Percentiles rank a stretch among this genome's conserved stretches.
Evolutionary conservation across 257 asterid species (phyloP).

Genomic region (Avicennia marina): DNA sequence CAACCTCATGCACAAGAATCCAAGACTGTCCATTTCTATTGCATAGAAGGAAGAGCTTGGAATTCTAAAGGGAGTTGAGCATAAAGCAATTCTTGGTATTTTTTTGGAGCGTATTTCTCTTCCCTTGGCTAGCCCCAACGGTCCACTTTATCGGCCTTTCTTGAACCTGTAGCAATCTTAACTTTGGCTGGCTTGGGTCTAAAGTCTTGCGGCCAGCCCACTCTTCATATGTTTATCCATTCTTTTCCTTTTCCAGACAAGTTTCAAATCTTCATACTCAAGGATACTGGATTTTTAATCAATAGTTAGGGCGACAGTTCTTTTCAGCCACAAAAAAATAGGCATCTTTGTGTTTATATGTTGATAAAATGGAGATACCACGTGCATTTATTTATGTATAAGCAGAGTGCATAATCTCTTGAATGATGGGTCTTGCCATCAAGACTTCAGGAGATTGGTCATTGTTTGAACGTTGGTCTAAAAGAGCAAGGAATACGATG

Average conservation of each 20-base stretch:
- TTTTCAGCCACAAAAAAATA: too few species aligned
- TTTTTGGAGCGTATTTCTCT: slow-evolving; percentile 8
- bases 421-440: slow-evolving; percentile 4
- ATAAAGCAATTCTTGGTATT: slow-evolving; percentile 41
- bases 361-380: too few species aligned
- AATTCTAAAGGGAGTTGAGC: too few species aligned
- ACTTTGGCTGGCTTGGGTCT: slow-evolving; percentile 24
- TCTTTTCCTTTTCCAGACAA: background rate
- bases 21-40: slow-evolving; percentile 34
- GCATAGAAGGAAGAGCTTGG: slow-evolving; percentile 40
- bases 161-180: slow-evolving; percentile 43
- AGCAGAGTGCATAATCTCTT: background rate
- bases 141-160: slow-evolving; percentile 46
- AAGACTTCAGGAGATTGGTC: background rate
- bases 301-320: background rate
- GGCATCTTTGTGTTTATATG: too few species aligned
- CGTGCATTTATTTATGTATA: too few species aligned
- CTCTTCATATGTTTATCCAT: background rate
- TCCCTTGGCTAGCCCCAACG: slow-evolving; percentile 24
- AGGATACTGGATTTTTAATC: background rate
- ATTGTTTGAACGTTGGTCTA: slow-evolving; percentile 32
- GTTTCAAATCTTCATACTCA: too few species aligned
- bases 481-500: slow-evolving; percentile 38
- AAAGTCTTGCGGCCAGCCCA: slow-evolving; percentile 4
- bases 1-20: slow-evolving; percentile 47